Conservation (phyloP, 495 filamentous ascomycete species). For the Xylaria curta region DNA sequence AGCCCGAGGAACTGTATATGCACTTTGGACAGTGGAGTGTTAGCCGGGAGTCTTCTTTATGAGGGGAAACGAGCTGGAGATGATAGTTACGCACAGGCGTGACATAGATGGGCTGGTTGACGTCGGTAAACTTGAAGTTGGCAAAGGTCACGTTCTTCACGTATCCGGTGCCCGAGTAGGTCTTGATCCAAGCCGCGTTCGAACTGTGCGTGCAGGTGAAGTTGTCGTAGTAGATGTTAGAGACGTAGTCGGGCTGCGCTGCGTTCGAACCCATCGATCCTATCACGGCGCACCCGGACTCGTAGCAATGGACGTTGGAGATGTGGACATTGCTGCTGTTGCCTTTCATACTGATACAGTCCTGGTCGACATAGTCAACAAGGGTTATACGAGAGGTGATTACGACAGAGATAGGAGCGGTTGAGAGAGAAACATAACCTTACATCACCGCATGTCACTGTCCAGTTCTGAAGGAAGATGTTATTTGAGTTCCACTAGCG, state of each 20-base stretch:
- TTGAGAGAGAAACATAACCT: slow-evolving; percentile 15
- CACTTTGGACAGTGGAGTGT: slow-evolving; percentile 40
- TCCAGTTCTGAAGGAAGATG: slow-evolving; percentile 49
- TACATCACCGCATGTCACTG: slow-evolving; percentile 50
- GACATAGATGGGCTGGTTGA: slow-evolving; percentile 64
- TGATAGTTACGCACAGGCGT: slow-evolving; percentile 34
- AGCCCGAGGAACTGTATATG: slow-evolving; percentile 58
- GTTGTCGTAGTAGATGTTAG: slow-evolving; percentile 50
- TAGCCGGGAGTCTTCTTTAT: not conserved
- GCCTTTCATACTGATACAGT: slow-evolving; percentile 67
- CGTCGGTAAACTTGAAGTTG: slow-evolving; percentile 55
- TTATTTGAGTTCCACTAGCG: slow-evolving; percentile 36
- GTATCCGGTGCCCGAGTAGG: slow-evolving; percentile 54
- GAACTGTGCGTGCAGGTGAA: slow-evolving; percentile 52
- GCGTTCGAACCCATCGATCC: slow-evolving; percentile 47
- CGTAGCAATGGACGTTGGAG: slow-evolving; percentile 49
- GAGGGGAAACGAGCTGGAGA: not conserved
- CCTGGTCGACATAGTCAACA: slow-evolving; percentile 37
- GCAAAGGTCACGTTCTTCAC: slow-evolving; percentile 60
- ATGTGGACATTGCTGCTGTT: slow-evolving; percentile 59
- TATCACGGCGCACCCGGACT: slow-evolving; percentile 47
- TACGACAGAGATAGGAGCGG: not conserved
- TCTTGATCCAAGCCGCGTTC: slow-evolving; percentile 64
- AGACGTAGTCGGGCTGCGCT: slow-evolving; percentile 42
- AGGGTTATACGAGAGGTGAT: not conserved